These are phyloP conservation scores for Lyophyllum semitale DNA, from an alignment of 768 basidiomycete genomes.

Conservation along the genomic window DNA sequence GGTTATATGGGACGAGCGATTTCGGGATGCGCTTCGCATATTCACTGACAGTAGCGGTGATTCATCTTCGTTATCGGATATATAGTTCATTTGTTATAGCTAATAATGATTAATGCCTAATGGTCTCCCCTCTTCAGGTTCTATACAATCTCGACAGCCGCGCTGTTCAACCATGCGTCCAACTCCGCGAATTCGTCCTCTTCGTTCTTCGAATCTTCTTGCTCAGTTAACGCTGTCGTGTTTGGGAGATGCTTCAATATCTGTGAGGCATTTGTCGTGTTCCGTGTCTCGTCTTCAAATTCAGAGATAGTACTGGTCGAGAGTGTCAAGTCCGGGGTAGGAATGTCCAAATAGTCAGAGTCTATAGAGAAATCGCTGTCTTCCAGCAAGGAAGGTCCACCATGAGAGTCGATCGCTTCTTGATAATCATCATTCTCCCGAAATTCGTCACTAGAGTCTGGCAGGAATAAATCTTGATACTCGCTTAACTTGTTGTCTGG, in stretches of 20 bases:
- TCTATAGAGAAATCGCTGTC: conserved; percentile 35
- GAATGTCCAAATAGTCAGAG: conserved; percentile 16
- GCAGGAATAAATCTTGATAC: conserved; percentile 5
- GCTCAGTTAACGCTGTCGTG: neutral
- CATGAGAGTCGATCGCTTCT: neutral
- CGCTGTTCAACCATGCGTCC: conserved; percentile 70
- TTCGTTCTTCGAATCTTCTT: conserved; percentile 18
- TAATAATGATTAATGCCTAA: conserved; percentile 1
- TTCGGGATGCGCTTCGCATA: conserved; percentile 58
- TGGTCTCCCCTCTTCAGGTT: neutral
- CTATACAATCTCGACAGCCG: conserved; percentile 55
- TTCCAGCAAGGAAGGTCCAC: neutral
- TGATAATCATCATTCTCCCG: neutral
- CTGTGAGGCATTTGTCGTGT: neutral
- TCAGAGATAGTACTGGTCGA: neutral
- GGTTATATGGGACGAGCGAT: conserved; percentile 80
- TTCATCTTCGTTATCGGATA: conserved; percentile 10
- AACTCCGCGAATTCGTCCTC: conserved; percentile 63
- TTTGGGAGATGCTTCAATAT: neutral
- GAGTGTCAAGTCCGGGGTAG: conserved; percentile 1
- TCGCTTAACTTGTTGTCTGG: neutral
- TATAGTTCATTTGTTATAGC: neutral
- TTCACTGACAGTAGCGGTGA: conserved; percentile 42
- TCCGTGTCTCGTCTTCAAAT: neutral
- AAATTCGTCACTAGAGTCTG: conserved; percentile 3